Conservation (phyloP, 2,329 filamentous ascomycete species). For the Pseudocercospora vitis region DNA sequence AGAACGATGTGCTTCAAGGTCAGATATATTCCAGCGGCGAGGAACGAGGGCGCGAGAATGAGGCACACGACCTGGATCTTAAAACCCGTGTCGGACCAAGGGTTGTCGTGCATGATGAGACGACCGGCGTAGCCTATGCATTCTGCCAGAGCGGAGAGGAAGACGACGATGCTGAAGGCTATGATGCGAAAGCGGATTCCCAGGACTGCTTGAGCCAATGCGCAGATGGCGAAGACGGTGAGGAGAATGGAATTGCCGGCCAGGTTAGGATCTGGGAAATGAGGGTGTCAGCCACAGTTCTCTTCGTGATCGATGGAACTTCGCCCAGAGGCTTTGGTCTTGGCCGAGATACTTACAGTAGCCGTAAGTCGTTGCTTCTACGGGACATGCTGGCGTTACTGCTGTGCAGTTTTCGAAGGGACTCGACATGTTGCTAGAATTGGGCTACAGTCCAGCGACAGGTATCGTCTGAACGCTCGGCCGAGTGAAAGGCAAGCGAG, state of each 20-base stretch:
- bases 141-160: conserved; percentile 45
- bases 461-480: not conserved
- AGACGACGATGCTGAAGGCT: conserved; percentile 45
- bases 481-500: too few species aligned
- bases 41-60: conserved; percentile 46
- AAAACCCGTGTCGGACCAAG: conserved; percentile 43
- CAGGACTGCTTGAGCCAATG: conserved; percentile 39
- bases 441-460: too few species aligned
- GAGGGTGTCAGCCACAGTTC: not conserved
- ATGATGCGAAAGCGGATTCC: conserved; percentile 39
- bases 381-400: conserved; percentile 38
- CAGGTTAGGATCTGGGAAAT: conserved; percentile 36
- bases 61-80: conserved; percentile 48
- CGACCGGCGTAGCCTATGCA: conserved; percentile 46
- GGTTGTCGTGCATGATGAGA: conserved; percentile 45
- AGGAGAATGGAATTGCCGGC: conserved; percentile 44
- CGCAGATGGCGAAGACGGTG: conserved; percentile 38
- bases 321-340: too few species aligned
- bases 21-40: conserved; percentile 50
- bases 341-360: conserved; percentile 27
- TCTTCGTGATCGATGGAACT: too few species aligned
- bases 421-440: conserved; percentile 17
- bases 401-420: conserved; percentile 27
- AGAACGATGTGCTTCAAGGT: conserved; percentile 50
- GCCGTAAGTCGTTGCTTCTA: conserved; percentile 42